Evolutionary conservation across 2,329 filamentous ascomycete species (phyloP).

Genomic region (Penicillium frequentans): DNA sequence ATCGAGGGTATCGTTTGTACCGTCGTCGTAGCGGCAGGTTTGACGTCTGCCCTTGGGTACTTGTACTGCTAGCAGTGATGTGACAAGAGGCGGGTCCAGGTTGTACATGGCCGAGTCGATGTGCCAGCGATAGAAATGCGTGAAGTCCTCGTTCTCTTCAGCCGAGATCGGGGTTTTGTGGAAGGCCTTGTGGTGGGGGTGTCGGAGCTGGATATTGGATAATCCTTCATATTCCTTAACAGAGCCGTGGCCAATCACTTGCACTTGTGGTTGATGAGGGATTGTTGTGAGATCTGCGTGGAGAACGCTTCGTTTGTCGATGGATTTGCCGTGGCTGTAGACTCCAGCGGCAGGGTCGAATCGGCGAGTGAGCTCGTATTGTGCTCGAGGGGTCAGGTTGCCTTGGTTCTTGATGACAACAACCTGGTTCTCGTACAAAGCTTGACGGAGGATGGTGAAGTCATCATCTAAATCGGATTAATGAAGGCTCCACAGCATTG

Average conservation of each 20-base stretch:
- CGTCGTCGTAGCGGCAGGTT: slow-evolving; percentile 73
- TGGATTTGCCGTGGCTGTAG: slow-evolving; percentile 77
- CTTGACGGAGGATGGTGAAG: slow-evolving; percentile 62
- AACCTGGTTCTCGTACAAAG: slow-evolving; percentile 68
- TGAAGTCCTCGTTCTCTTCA: slow-evolving; percentile 57
- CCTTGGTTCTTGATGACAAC: slow-evolving; percentile 69
- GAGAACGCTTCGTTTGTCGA: slow-evolving; percentile 67
- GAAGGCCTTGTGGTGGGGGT: slow-evolving; percentile 77
- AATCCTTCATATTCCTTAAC: slow-evolving; percentile 70
- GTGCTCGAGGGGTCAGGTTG: slow-evolving; percentile 64
- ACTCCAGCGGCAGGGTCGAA: slow-evolving; percentile 67
- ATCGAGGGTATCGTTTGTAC: slow-evolving; percentile 62
- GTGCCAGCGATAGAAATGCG: slow-evolving; percentile 74
- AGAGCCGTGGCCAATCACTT: slow-evolving; percentile 76
- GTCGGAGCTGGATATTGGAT: slow-evolving; percentile 64
- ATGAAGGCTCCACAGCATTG: not conserved
- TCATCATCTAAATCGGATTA: slow-evolving; percentile 53
- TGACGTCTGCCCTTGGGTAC: slow-evolving; percentile 68
- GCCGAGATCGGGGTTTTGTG: slow-evolving; percentile 66
- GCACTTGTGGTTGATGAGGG: slow-evolving; percentile 75
- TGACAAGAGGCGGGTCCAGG: slow-evolving; percentile 73
- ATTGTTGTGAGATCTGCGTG: slow-evolving; percentile 80
- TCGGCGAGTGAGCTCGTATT: slow-evolving; percentile 70
- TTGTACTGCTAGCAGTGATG: slow-evolving; percentile 68
- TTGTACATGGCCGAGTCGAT: slow-evolving; percentile 77